Base-by-base conservation (phyloP, 2,329 filamentous ascomycete species). In the Plectosphaerella cucumerina region DNA sequence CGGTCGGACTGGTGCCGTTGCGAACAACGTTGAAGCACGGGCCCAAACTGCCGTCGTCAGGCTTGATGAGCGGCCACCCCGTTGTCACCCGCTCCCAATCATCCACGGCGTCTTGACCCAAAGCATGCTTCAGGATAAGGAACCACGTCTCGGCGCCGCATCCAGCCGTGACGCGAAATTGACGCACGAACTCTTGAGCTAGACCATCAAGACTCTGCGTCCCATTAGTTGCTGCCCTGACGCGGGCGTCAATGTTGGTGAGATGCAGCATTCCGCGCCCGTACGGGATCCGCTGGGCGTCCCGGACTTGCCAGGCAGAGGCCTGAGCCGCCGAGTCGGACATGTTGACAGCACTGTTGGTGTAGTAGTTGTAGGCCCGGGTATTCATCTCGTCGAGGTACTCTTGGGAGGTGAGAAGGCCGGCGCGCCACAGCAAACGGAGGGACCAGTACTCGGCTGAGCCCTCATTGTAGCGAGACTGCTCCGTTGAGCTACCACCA, bases 371-470 rank as follows among this genome's bases (percentile, higher is more conserved):
- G 1, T 15, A 12, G n/a, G 39, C 44, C 10, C 49, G 45, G 0
- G 17, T 15, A 20, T 51, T 51, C 45, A 51, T 51, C 49, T 43
- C 44, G 0, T 22, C 1, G 14, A 48, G 37, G 14, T 51, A 51
- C 9, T 42, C 12, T 6, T 48, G 20, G 6, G 49, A 9, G 2
- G 26, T 48, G 17, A 48, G 17, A 22, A 18, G 22, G 4, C 45
- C 31, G 3, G 44, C 9, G 5, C 49, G 49, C 49, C 45, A 51
- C 5, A 51, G 49, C 10, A 51, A 26, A 18, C 44, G 33, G 26
- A 51, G 31, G 1, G 49, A 51, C 49, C 49, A 51, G 49, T 43
- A 51, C 49, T 51, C 49, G 1, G 49, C 49, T 9, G 23, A 44
- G 11, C 49, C 49, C 20, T 51, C 44, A 17, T 51, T 51, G 14